Evolutionary conservation across 2,329 filamentous ascomycete species (phyloP).

Genomic region (Diaporthe citri): DNA sequence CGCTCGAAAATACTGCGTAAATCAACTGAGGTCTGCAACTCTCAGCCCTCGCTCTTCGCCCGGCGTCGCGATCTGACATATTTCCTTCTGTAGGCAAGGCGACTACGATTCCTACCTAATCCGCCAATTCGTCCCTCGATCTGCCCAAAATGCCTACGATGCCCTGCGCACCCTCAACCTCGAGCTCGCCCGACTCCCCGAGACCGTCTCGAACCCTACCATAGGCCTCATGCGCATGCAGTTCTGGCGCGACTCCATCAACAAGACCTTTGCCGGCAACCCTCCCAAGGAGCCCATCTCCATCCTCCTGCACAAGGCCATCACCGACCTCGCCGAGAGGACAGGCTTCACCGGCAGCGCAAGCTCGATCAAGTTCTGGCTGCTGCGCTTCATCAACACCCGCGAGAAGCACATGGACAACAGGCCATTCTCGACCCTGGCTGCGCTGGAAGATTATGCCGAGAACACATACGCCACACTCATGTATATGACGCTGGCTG

Average conservation of each 20-base stretch:
- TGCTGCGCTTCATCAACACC: constrained; percentile 81
- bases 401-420: constrained; percentile 88
- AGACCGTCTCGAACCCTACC: constrained; percentile 87
- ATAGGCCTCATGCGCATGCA: constrained; percentile 92
- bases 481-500: constrained; percentile 87
- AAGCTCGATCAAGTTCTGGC: constrained; percentile 76
- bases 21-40: constrained; percentile 62
- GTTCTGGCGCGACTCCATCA: constrained; percentile 92
- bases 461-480: constrained; percentile 96
- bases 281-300: constrained; percentile 94
- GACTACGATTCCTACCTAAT: constrained; percentile 91
- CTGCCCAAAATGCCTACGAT: constrained; percentile 85
- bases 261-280: constrained; percentile 79
- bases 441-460: constrained; percentile 85
- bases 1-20: constrained; percentile 66
- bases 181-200: constrained; percentile 89
- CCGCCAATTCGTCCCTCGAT: constrained; percentile 83
- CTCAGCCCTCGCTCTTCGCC: background rate
- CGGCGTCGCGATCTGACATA: constrained; percentile 9
- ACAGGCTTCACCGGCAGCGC: constrained; percentile 55
- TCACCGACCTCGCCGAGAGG: constrained; percentile 69
- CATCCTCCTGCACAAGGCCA: constrained; percentile 80
- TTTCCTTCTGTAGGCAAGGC: constrained; percentile 72
- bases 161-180: constrained; percentile 93
- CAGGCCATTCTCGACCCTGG: constrained; percentile 80